phyloP scores from a whole-genome alignment of 2,329 filamentous ascomycete species.

The Fusarium nurragi region DNA sequence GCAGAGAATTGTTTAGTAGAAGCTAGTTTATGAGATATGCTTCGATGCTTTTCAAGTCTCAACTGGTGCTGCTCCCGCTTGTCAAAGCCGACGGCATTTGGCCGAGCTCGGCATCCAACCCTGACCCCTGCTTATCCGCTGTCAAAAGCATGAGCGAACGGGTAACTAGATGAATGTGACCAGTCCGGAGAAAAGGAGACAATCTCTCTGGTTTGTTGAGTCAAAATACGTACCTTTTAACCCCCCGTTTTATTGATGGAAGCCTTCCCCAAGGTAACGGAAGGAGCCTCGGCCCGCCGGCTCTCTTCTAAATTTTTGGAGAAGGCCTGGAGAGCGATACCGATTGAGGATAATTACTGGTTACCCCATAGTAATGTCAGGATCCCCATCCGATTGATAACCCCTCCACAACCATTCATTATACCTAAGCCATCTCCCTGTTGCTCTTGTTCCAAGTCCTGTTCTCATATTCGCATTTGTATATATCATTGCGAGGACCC shows the following conservation, averaged over 20 bases:
- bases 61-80: too few relatives aligned
- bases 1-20: not conserved
- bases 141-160: not conserved
- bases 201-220: conserved; percentile 30
- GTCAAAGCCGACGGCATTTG: conserved; percentile 31
- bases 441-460: not conserved
- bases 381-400: conserved; percentile 36
- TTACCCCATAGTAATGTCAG: conserved; percentile 27
- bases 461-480: not conserved
- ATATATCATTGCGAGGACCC: not conserved
- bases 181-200: conserved; percentile 29
- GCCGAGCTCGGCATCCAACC: conserved; percentile 33
- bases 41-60: not conserved
- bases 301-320: conserved; percentile 19
- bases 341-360: conserved; percentile 32
- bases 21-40: not conserved
- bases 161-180: not conserved
- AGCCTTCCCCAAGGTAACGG: conserved; percentile 16
- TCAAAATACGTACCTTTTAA: conserved; percentile 21
- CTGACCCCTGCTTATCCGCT: conserved; percentile 17
- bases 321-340: conserved; percentile 24
- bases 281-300: conserved; percentile 43
- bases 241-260: conserved; percentile 2
- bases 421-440: conserved; percentile 6
- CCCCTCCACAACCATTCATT: conserved; percentile 28